Evolutionary conservation across 371 early-diverging fungal species (phyloP), one percentile per base, ranked within the genome.

Genomic region (Ordospora colligata): DNA sequence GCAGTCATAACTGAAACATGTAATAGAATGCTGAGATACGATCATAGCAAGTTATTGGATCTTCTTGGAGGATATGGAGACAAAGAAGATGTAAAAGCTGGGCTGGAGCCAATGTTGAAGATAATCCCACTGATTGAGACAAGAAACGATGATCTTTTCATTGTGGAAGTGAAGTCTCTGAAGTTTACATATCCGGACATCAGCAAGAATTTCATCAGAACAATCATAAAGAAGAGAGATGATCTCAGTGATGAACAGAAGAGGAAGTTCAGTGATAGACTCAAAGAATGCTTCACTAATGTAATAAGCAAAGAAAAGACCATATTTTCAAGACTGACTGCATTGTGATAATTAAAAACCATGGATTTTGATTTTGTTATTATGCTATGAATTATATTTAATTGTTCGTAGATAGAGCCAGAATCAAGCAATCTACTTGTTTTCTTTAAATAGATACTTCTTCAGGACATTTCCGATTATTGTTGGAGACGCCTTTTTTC

Each of bases 91-190:
- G 45, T 80, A 9, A 42, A 64, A n/a, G 64, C 69, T 14, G 22
- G 14, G 5, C 50, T 84, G 7, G n/a, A 14, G 12, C 73, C 69
- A 8, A 23, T 82, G 10, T 50, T 70, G 9, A 74, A 76, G 47
- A 66, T 83, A 5, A 71, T 73, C n/a, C 74, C 78, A 17, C 44
- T 84, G 14, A 58, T 80, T 9, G 73, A 76, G 10, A 63, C 77
- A 22, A 78, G 69, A 44, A 85, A 73, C 66, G 23, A 47, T 8
- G 80, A 80, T 52, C 40, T 85, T 12, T 79, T 78, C 66, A 25
- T 76, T 17, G 50, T 76, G 22, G 83, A 85, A 64, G 66, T 83
- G 11, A 80, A 78, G 67, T 40, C 67, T 40, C 42, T 82, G 42
- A 62, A 50, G 42, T 51, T 58, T 12, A 43, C 52, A 25, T 73